Percentiles rank a stretch among this genome's conserved stretches.
These are phyloP conservation scores for Glutinoglossum americanum DNA, from an alignment of 495 filamentous ascomycete species.

Conservation along the genomic window DNA sequence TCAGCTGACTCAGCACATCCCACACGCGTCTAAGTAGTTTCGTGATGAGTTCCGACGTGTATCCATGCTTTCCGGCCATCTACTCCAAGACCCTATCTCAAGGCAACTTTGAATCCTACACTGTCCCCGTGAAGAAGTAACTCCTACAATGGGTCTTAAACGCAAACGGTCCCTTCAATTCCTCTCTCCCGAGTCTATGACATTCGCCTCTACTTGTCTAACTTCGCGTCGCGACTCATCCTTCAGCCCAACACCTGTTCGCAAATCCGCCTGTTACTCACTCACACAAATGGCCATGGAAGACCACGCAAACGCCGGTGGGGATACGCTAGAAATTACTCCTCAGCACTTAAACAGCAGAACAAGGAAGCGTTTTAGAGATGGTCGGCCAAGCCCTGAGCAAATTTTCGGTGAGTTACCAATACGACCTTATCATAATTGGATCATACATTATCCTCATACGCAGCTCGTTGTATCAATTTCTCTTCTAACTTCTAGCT, in stretches of 20 bases:
- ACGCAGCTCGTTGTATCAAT: background rate
- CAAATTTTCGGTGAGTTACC: constrained; percentile 1
- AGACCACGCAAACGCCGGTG: background rate
- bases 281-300: background rate
- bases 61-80: background rate
- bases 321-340: background rate
- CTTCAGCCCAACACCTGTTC: background rate
- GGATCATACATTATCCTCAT: background rate
- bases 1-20: background rate
- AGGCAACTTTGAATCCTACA: background rate
- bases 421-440: background rate
- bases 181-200: background rate
- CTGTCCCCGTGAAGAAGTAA: background rate
- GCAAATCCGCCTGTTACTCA: background rate
- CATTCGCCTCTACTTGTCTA: background rate
- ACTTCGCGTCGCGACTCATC: background rate
- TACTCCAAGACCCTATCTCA: background rate
- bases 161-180: constrained; percentile 1
- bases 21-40: background rate
- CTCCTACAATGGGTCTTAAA: background rate
- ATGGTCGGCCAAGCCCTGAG: background rate
- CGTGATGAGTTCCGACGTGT: background rate
- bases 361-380: constrained; percentile 4
- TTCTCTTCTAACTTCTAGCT: background rate
- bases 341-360: background rate